Percentiles rank a stretch among this genome's conserved stretches.
Conservation (phyloP, 345 rosid genomes). For the Linum tenue region DNA sequence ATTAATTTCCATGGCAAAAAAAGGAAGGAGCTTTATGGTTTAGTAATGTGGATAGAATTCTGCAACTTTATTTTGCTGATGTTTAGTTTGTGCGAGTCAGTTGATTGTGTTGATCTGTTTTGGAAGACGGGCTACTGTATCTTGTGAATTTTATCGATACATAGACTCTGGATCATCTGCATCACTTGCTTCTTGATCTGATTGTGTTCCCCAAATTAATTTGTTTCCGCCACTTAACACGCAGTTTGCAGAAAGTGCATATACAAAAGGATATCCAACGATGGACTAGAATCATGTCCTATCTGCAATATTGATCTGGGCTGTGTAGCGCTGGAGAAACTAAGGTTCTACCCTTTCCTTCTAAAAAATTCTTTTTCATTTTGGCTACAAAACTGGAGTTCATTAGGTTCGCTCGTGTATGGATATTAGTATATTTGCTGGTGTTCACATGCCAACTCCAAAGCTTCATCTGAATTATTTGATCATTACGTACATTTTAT, state of each 20-base stretch:
- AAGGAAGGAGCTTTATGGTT: too few relatives aligned
- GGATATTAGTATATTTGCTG: not conserved
- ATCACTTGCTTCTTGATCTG: not conserved
- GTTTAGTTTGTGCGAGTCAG: too few relatives aligned
- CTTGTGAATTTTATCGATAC: not conserved
- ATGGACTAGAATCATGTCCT: slow-evolving; percentile 70
- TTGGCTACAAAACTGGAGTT: not conserved
- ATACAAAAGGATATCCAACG: slow-evolving; percentile 57
- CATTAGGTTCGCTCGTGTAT: not conserved
- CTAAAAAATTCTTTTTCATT: not conserved
- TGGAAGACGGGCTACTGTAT: too few relatives aligned
- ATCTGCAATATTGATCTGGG: slow-evolving; percentile 73
- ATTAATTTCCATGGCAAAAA: too few relatives aligned
- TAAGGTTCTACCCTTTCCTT: slow-evolving; percentile 37
- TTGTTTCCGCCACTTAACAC: slow-evolving; percentile 4
- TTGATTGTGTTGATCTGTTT: too few relatives aligned
- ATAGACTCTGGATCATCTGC: too few relatives aligned
- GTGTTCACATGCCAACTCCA: not conserved
- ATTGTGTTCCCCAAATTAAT: not conserved
- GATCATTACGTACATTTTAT: too few relatives aligned
- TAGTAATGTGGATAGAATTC: too few relatives aligned
- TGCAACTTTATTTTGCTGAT: too few relatives aligned
- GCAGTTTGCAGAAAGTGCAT: slow-evolving; percentile 94
- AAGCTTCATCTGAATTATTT: too few relatives aligned
- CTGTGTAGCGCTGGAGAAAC: slow-evolving; percentile 70